Evolutionary conservation across 1,284 basidiomycete genomes (phyloP), one percentile per base, ranked within the genome.

Genomic region (Gomphus sp.): DNA sequence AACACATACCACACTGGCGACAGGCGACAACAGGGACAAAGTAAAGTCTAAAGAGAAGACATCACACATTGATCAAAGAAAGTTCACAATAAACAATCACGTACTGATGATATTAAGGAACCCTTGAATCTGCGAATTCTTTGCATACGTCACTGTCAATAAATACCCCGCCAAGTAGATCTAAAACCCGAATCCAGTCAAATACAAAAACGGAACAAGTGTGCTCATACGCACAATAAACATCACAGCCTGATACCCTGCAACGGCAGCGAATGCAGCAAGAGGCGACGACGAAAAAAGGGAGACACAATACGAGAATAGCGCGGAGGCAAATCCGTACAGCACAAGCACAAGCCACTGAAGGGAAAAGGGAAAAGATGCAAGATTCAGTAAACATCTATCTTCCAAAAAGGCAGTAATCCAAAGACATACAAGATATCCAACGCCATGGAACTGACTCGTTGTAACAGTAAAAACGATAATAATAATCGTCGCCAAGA

Each of bases 391-490:
- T 12, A n/a, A 4, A 34, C 22, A 22, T 1, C 22, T 22, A 22
- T 22, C 1, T 22, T 22, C 22, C 22, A 22, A 22, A 22, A 22
- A 1, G 22, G 22, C 36, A 0, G 31, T 33, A 14, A 34, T 18
- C 50, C 39, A 56, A 10, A 12, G 2, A 75, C 82, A 68, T 64
- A 87, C 86, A 58, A 88, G 75, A 57, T 84, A 74, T 0, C 85
- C 86, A n/a, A 87, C 74, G 0, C 82, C 87, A 61, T 81, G 75
- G 68, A 93, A 91, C 64, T 89, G 83, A 60, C 79, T 73, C 0
- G 81, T 76, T 4, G 69, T 76, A 4, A 71, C 70, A 2, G 81
- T 81, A 63, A 85, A 87, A 10, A 90, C 68, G 49, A 89, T 76
- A 16, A 79, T 74, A 50, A 89, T 78, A 48, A 87, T 71, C 0